A percentile compares a stretch with the other conserved stretches of the same genome.
These are phyloP conservation scores for Candida arabinofermentans DNA, from an alignment of 805 yeast species.

Conservation along the genomic window DNA sequence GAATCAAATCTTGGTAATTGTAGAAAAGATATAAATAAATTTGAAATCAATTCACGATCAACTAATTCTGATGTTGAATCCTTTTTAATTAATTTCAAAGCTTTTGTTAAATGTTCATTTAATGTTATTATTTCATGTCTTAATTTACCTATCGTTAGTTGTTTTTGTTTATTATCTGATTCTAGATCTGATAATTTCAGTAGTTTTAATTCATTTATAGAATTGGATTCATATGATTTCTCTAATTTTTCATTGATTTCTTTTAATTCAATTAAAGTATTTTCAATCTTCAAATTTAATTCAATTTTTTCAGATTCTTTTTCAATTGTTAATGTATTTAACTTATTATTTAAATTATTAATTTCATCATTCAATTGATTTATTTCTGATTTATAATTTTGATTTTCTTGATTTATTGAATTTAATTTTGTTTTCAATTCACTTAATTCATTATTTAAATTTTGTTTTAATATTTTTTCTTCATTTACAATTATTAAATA, in stretches of 20 bases:
- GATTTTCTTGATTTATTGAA: conserved; percentile 21
- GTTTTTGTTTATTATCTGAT: conserved; percentile 62
- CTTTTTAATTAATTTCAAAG: conserved; percentile 76
- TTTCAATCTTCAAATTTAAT: conserved; percentile 20
- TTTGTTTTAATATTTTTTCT: conserved; percentile 41
- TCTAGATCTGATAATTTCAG: conserved; percentile 37
- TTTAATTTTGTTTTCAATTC: conserved; percentile 29
- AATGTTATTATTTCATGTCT: conserved; percentile 91
- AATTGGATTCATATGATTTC: conserved; percentile 5
- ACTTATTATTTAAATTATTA: conserved; percentile 8
- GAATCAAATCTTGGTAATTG: conserved; percentile 90
- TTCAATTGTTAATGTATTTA: conserved; percentile 6
- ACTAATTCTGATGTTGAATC: conserved; percentile 72
- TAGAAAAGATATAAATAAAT: conserved; percentile 78
- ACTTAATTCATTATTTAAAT: conserved; percentile 39
- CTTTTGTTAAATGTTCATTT: conserved; percentile 94
- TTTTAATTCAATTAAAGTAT: conserved; percentile 16
- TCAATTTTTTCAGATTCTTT: conserved; percentile 24
- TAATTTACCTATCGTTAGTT: conserved; percentile 78
- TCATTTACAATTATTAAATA: conserved; percentile 35
- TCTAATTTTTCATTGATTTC: conserved; percentile 19
- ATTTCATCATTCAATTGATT: conserved; percentile 19
- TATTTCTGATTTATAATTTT: conserved; percentile 26
- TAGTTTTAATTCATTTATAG: conserved; percentile 19
- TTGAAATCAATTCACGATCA: conserved; percentile 85